A percentile compares a stretch with the other conserved stretches of the same genome.
Conservation (phyloP, 75 land plant genomes). For the Gnetum montanum region DNA sequence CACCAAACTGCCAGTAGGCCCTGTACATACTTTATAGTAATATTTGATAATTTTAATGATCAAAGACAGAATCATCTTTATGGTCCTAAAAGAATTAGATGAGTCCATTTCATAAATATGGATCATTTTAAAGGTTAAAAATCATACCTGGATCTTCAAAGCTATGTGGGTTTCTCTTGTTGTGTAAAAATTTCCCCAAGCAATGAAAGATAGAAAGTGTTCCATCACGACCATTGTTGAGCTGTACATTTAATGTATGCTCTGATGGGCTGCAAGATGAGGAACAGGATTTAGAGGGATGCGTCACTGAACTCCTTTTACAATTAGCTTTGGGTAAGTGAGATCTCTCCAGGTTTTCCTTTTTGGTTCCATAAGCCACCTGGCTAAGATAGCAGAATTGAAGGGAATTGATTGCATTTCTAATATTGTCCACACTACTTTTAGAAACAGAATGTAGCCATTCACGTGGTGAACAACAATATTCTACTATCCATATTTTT, state of each 20-base stretch:
- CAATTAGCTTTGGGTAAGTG: not conserved
- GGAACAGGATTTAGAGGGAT: not conserved
- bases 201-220: constrained; percentile 86
- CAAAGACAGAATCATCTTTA: too few species aligned
- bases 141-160: constrained; percentile 27
- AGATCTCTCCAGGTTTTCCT: not conserved
- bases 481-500: constrained; percentile 52
- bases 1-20: too few species aligned
- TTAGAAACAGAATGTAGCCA: constrained; percentile 60
- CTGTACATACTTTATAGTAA: too few species aligned
- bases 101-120: too few species aligned
- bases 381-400: constrained; percentile 51
- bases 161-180: constrained; percentile 56
- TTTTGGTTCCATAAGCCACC: constrained; percentile 13
- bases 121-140: too few species aligned
- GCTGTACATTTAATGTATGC: not conserved
- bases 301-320: constrained; percentile 1
- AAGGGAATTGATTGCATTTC: constrained; percentile 77
- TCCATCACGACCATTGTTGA: constrained; percentile 55
- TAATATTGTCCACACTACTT: constrained; percentile 76
- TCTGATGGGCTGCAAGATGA: not conserved
- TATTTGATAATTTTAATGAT: too few species aligned
- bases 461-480: constrained; percentile 22
- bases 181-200: constrained; percentile 89
- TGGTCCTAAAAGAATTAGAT: too few species aligned